phyloP scores from a whole-genome alignment of 116 monocot species.

The Trichopus zeylanicus region DNA sequence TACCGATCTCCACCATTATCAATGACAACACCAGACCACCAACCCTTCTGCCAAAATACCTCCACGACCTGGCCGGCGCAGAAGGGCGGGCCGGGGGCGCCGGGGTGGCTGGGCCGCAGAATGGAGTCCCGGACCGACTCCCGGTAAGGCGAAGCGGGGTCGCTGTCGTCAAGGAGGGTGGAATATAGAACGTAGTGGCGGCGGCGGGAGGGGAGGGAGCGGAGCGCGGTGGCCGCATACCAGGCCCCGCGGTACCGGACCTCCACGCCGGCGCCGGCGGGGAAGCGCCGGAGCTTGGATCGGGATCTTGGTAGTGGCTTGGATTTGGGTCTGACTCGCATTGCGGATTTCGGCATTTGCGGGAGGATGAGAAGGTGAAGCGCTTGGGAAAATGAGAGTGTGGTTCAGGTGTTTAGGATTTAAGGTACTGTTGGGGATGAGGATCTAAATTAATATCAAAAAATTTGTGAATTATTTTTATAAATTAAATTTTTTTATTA shows the following conservation, averaged over 20 bases:
- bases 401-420: no score
- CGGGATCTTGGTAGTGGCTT: no score
- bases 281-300: no score
- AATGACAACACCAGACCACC: slow-evolving; percentile 27
- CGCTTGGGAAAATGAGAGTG: no score
- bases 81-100: not conserved
- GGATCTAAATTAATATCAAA: no score
- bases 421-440: no score
- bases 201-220: not conserved
- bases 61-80: slow-evolving; percentile 14
- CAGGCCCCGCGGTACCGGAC: slow-evolving; percentile 15
- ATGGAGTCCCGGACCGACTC: slow-evolving; percentile 6
- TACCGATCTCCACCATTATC: not conserved
- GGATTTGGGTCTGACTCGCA: no score
- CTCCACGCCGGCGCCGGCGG: slow-evolving; percentile 11
- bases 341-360: no score
- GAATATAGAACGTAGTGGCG: slow-evolving; percentile 2
- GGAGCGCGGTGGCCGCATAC: slow-evolving; percentile 18
- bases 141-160: not conserved
- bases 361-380: no score
- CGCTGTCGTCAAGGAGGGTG: slow-evolving; percentile 1
- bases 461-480: no score
- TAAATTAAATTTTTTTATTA: no score
- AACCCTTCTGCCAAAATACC: slow-evolving; percentile 24
- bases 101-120: slow-evolving; percentile 15